Conservation (phyloP, 495 filamentous ascomycete species). For the Hyaloscypha bicolor region DNA sequence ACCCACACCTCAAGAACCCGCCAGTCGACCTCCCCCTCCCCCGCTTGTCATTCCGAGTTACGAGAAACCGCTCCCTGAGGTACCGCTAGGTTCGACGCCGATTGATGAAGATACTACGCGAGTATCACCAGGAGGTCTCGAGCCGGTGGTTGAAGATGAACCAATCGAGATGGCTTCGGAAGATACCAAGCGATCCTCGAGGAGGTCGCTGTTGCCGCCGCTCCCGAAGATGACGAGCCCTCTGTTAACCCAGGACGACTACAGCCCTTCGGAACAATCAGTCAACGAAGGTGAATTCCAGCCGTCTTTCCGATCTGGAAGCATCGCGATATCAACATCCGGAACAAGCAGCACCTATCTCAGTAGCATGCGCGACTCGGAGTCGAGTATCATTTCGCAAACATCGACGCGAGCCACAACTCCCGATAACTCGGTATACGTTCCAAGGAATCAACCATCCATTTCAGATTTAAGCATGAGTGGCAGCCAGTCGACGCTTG, state of each 20-base stretch:
- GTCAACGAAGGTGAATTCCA: slow-evolving; percentile 48
- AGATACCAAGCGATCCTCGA: slow-evolving; percentile 28
- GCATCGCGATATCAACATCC: slow-evolving; percentile 53
- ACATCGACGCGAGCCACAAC: slow-evolving; percentile 90
- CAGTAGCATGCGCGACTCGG: slow-evolving; percentile 75
- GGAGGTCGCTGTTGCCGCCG: slow-evolving; percentile 36
- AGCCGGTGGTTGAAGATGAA: slow-evolving; percentile 18
- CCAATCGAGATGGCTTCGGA: slow-evolving; percentile 13
- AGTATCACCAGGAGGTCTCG: slow-evolving; percentile 37
- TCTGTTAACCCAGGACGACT: slow-evolving; percentile 43
- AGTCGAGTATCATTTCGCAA: slow-evolving; percentile 77
- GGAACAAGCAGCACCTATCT: slow-evolving; percentile 73
- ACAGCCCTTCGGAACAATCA: slow-evolving; percentile 48
- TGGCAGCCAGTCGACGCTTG: slow-evolving; percentile 61
- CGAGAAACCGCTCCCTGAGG: slow-evolving; percentile 48
- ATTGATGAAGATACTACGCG: slow-evolving; percentile 21
- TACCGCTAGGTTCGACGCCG: slow-evolving; percentile 35
- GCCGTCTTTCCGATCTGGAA: slow-evolving; percentile 48
- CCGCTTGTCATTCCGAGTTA: slow-evolving; percentile 34
- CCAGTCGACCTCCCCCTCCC: slow-evolving; percentile 31
- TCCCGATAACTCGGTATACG: slow-evolving; percentile 61
- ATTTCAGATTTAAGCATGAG: slow-evolving; percentile 59
- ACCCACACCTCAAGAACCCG: slow-evolving; percentile 22
- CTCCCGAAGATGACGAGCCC: slow-evolving; percentile 51
- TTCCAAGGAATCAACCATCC: slow-evolving; percentile 45